Percentiles rank a stretch among this genome's conserved stretches.
phyloP scores from a whole-genome alignment of 176 grass and related monocot genomes.

The Puya raimondii region DNA sequence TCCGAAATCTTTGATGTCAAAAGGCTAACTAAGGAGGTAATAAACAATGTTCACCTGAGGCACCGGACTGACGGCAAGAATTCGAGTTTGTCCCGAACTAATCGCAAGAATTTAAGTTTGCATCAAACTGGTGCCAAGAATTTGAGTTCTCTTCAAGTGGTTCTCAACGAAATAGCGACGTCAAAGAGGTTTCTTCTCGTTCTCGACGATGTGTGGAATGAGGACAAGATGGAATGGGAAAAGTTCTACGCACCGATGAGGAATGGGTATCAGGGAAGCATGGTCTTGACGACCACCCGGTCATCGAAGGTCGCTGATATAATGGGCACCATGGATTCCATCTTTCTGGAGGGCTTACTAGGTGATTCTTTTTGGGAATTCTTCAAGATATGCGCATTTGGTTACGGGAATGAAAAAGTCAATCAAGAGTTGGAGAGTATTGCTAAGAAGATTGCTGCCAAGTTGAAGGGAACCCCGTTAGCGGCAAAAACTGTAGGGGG shows the following conservation, averaged over 20 bases:
- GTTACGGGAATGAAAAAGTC: background rate
- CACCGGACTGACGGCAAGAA: too few species aligned
- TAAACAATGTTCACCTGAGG: background rate
- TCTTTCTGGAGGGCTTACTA: background rate
- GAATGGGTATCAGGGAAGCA: conserved; percentile 14
- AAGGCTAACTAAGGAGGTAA: conserved; percentile 16
- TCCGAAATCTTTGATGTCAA: conserved; percentile 16
- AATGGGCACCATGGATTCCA: background rate
- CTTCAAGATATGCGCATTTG: conserved; percentile 17
- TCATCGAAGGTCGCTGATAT: background rate
- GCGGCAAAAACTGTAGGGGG: conserved; percentile 32
- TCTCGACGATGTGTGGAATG: conserved; percentile 32
- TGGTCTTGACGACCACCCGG: conserved; percentile 28
- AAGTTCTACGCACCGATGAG: background rate
- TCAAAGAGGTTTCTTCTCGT: conserved; percentile 23
- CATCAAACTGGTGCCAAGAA: background rate
- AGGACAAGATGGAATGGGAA: conserved; percentile 13
- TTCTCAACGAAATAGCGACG: conserved; percentile 15
- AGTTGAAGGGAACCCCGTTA: conserved; percentile 20
- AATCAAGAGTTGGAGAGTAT: conserved; percentile 8
- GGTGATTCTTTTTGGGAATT: conserved; percentile 3
- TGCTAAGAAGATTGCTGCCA: conserved; percentile 12
- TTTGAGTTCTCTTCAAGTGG: conserved; percentile 16
- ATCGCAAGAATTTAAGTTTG: too few species aligned
- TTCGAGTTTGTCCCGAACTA: too few species aligned